Conservation (phyloP, 2,329 filamentous ascomycete species). For the Aspergillus aculeatinus region DNA sequence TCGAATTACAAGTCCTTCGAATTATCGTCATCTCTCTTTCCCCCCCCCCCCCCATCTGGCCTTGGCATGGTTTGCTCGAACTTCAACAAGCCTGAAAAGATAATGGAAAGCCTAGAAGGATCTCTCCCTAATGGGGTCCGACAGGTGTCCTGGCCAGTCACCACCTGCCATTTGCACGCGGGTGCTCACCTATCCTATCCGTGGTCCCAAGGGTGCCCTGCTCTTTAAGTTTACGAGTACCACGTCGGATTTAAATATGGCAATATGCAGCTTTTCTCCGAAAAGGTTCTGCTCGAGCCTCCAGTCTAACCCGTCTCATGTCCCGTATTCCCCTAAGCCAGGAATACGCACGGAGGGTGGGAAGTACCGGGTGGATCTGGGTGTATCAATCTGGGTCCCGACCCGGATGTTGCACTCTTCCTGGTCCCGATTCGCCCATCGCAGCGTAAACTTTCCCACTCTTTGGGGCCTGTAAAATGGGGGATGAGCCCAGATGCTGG, state of each 20-base stretch:
- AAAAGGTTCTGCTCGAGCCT: background rate
- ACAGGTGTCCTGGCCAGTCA: background rate
- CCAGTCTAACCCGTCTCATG: background rate
- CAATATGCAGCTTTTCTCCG: background rate
- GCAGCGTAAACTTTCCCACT: background rate
- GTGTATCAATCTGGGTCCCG: background rate
- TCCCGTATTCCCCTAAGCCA: background rate
- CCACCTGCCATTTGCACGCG: background rate
- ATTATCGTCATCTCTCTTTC: background rate
- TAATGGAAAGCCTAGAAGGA: background rate
- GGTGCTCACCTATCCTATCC: background rate
- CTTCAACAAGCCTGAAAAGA: background rate
- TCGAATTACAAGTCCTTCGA: background rate
- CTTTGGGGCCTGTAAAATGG: slow-evolving; percentile 1
- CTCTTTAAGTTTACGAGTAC: background rate
- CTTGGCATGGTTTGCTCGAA: background rate
- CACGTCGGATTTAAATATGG: background rate
- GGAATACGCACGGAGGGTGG: slow-evolving; percentile 1
- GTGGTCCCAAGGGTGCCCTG: background rate
- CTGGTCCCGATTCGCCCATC: slow-evolving; percentile 14
- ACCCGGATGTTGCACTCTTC: background rate
- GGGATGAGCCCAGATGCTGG: slow-evolving; percentile 7
- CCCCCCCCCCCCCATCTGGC: background rate
- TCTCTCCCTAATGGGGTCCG: background rate
- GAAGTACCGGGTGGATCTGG: slow-evolving; percentile 4